These are phyloP conservation scores for Nevesoporus exiguus DNA, from an alignment of 768 basidiomycete species.

Conservation along the genomic window DNA sequence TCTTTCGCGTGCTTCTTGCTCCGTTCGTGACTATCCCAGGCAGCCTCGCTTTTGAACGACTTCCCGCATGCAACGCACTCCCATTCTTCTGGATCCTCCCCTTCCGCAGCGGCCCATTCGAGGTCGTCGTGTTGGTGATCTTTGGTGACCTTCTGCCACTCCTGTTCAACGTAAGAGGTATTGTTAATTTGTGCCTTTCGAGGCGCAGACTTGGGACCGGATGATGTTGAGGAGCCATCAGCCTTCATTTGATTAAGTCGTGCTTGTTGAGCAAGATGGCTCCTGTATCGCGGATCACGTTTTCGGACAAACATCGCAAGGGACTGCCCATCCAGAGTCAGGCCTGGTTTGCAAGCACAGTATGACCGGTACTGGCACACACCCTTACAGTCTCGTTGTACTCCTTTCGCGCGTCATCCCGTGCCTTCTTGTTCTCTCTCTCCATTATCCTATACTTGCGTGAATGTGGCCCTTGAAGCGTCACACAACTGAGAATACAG, in stretches of 20 bases:
- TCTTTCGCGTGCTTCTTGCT: slow-evolving; percentile 93
- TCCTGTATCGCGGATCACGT: slow-evolving; percentile 85
- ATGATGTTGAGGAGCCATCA: slow-evolving; percentile 31
- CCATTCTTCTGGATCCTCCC: slow-evolving; percentile 75
- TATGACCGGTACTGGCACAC: slow-evolving; percentile 24
- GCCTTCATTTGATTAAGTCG: slow-evolving; percentile 35
- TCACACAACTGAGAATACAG: slow-evolving; percentile 9
- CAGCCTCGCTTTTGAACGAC: slow-evolving; percentile 84
- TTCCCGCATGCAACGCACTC: slow-evolving; percentile 96
- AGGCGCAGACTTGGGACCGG: slow-evolving; percentile 21
- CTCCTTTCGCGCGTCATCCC: slow-evolving; percentile 83
- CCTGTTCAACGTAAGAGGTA: slow-evolving; percentile 71
- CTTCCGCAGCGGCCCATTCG: slow-evolving; percentile 73
- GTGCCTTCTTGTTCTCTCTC: slow-evolving; percentile 89
- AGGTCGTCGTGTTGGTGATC: slow-evolving; percentile 44
- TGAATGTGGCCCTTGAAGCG: neutral
- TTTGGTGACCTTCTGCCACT: slow-evolving; percentile 74
- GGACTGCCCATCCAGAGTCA: slow-evolving; percentile 42
- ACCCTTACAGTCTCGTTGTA: slow-evolving; percentile 92
- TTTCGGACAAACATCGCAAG: slow-evolving; percentile 75
- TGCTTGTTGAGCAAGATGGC: slow-evolving; percentile 47
- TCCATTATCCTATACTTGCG: slow-evolving; percentile 70
- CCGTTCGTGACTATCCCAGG: slow-evolving; percentile 95
- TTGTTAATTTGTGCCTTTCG: slow-evolving; percentile 26
- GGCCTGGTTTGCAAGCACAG: neutral